These are phyloP conservation scores for Paecilomyces variotii DNA, from an alignment of 2,329 filamentous ascomycete species.

Conservation along the genomic window DNA sequence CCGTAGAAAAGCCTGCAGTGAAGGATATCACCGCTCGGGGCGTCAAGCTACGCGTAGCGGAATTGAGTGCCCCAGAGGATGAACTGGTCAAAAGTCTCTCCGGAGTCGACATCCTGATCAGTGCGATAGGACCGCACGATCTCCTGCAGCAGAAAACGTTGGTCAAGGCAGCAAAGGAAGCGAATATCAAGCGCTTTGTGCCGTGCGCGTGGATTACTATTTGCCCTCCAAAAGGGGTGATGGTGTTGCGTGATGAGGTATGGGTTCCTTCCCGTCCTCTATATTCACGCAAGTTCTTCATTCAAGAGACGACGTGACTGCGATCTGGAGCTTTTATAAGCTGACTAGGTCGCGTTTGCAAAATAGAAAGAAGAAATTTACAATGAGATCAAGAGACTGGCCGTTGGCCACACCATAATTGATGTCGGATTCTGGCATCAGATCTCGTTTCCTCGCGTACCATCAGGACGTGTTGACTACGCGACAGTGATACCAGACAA, in stretches of 20 bases:
- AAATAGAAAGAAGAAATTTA: conserved; percentile 39
- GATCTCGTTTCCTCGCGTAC: conserved; percentile 27
- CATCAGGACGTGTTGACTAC: conserved; percentile 33
- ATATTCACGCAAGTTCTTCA: too few relatives aligned
- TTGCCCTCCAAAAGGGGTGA: conserved; percentile 28
- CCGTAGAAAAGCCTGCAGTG: too few relatives aligned
- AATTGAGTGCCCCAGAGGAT: too few relatives aligned
- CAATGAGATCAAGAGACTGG: conserved; percentile 35
- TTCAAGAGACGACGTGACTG: too few relatives aligned
- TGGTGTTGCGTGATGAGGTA: conserved; percentile 21
- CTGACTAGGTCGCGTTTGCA: too few relatives aligned
- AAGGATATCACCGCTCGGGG: too few relatives aligned
- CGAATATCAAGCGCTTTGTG: conserved; percentile 41
- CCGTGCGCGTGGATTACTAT: conserved; percentile 38
- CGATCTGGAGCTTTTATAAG: too few relatives aligned
- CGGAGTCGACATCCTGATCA: conserved; percentile 35
- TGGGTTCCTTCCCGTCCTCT: too few relatives aligned
- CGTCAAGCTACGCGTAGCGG: too few relatives aligned
- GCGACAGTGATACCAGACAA: conserved; percentile 9
- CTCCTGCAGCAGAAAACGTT: conserved; percentile 31
- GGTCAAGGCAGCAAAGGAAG: conserved; percentile 35
- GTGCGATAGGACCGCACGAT: conserved; percentile 18
- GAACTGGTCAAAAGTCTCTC: conserved; percentile 1
- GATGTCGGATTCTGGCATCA: conserved; percentile 50
- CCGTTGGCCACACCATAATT: conserved; percentile 45